These are phyloP conservation scores for Aspergillus ostianus DNA, from an alignment of 495 filamentous ascomycete species.

Conservation along the genomic window DNA sequence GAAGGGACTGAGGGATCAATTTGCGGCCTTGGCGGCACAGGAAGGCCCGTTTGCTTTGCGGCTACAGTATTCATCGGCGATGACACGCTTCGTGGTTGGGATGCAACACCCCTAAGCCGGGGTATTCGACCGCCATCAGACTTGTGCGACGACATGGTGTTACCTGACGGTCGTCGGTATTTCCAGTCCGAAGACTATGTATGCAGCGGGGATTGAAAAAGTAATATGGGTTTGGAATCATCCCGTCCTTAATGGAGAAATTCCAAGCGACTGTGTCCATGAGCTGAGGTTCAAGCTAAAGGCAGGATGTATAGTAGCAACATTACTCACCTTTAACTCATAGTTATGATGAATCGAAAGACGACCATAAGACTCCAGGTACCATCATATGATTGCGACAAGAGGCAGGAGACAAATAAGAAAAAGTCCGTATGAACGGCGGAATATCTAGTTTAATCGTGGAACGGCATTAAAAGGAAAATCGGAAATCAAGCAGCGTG, in stretches of 20 bases:
- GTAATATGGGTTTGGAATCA: constrained; percentile 32
- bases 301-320: background rate
- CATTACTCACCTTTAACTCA: constrained; percentile 1
- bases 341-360: background rate
- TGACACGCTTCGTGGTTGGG: constrained; percentile 28
- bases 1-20: constrained; percentile 30
- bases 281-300: background rate
- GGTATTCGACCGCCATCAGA: constrained; percentile 35
- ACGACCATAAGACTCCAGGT: background rate
- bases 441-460: background rate
- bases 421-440: background rate
- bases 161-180: constrained; percentile 25
- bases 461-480: background rate
- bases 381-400: background rate
- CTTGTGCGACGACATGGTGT: constrained; percentile 41
- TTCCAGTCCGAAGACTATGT: constrained; percentile 30
- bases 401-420: background rate
- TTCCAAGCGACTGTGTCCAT: constrained; percentile 1
- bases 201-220: constrained; percentile 22
- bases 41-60: constrained; percentile 16
- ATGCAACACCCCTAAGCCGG: constrained; percentile 26
- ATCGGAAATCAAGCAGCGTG: constrained; percentile 1
- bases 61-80: constrained; percentile 19
- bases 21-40: constrained; percentile 26
- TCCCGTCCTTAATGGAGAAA: constrained; percentile 25